Evolutionary conservation across 140 eudicot genomes (phyloP), one percentile per base, ranked within the genome.

Genomic region (Stevia rebaudiana): DNA sequence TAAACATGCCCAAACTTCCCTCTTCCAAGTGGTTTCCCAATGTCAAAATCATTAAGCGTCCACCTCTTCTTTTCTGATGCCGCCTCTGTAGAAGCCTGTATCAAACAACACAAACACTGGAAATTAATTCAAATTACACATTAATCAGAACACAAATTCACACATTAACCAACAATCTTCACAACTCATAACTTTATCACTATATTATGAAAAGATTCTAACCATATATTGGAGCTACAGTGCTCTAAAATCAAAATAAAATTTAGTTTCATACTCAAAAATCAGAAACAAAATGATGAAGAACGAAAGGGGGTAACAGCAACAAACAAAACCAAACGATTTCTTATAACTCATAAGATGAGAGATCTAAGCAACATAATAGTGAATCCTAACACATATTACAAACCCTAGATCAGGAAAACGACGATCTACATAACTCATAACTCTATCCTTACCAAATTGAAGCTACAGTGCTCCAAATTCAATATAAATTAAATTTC

Each of bases 1-100:
- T 92, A 92, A 52, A 92, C 98, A 77, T 92, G 96, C 3, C 98
- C 98, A 46, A 92, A 88, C 69, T 92, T 92, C 49, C 98, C 98
- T 72, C 96, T 75, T 68, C 96, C 96, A 16, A 92, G 86, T 62
- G 96, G 98, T 81, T 92, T 92, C 54, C 98, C 98, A 0, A 92
- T 81, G 71, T 92, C 95, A 21, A 92, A 92, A 67, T 92, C 98
- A 52, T 63, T 80, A 16, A 92, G 90, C 12, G 86, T 83, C 98
- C 98, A 92, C 72, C 96, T 78, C 75, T 78, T 88, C 61, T 79
- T 81, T 74, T 92, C 98, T 0, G 65, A 74, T 48, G 81, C 76
- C 13, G 85, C 75, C 75, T 87, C 96, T 53, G 84, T 23, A 70
- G 91, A 63, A 64, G 67, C 84, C 98, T 91, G 24, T 11, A 68